Evolutionary conservation across 2,329 filamentous ascomycete species (phyloP), one percentile per base, ranked within the genome.

Genomic region (Pestalotiopsis sp.): DNA sequence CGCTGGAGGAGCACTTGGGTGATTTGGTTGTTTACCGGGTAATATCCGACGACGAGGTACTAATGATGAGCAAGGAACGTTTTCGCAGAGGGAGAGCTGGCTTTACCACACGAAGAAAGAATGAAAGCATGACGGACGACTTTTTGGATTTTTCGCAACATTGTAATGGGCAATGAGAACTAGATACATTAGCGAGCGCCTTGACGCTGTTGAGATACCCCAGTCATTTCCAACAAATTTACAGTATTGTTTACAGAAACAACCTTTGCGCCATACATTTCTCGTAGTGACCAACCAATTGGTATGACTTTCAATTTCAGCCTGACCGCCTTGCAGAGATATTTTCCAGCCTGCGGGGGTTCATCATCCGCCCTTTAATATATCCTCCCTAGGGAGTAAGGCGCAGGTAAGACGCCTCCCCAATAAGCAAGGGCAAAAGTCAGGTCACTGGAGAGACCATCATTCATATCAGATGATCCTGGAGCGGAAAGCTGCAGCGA

Each of bases 121-220:
- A 66, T 49, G 63, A 57, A 14, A 45, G 63, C 63, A 66, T 20
- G 41, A 62, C 38, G n/a, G 12, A 62, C 36, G 31, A 38, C 27
- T 11, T 39, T 31, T 36, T 7, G 56, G 5, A 25, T 25, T 59
- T 20, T 13, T 25, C 12, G 59, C 59, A 17, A 4, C 5, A 39
- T 36, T 27, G 59, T 14, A 20, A 38, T 36, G 31, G n/a, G 23
- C 11, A 56, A 31, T 45, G 49, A n/a, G n/a, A 36, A 45, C 23
- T 31, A 20, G 13, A 25, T 66, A 41, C 23, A 25, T 66, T 58
- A 66, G 64, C 58, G 63, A 68, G 67, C 67, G 67, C 56, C 45
- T 63, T 17, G 59, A 39, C 64, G 58, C 52, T 56, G 45, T 66
- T 62, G 39, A 68, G 62, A 68, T 68, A 68, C 67, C 67, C 67